A percentile compares a stretch with the other conserved stretches of the same genome.
Conservation (phyloP, 2,329 filamentous ascomycete species). For the Aureobasidium sp. region DNA sequence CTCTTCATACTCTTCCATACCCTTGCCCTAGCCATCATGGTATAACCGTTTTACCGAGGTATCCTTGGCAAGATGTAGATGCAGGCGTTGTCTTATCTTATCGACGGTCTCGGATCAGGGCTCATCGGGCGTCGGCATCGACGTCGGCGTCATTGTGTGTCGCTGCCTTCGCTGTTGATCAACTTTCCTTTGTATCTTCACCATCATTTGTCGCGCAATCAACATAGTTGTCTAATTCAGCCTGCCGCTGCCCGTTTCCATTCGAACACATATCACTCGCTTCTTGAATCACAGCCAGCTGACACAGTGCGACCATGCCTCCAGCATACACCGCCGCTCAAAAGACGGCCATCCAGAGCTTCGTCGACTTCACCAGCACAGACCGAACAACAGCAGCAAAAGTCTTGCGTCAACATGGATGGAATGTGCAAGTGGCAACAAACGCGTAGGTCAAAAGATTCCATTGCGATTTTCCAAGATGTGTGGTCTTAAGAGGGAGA, state of each 20-base stretch:
- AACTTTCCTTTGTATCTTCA: not conserved
- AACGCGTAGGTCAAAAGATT: constrained; percentile 34
- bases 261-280: not conserved
- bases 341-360: constrained; percentile 37
- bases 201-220: not conserved
- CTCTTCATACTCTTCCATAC: not conserved
- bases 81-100: constrained; percentile 1
- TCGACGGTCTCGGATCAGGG: constrained; percentile 5
- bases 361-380: constrained; percentile 35
- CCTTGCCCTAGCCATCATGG: not conserved
- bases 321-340: constrained; percentile 38
- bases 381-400: constrained; percentile 39
- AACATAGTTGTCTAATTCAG: not conserved
- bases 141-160: not conserved
- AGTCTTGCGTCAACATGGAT: constrained; percentile 36
- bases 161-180: not conserved
- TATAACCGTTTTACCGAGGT: not conserved
- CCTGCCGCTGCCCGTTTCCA: not conserved
- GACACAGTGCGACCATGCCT: constrained; percentile 31
- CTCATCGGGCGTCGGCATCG: not conserved
- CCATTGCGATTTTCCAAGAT: not conserved
- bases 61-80: not conserved
- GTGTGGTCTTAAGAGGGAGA: not conserved
- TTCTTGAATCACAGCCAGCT: not conserved
- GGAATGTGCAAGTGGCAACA: constrained; percentile 37